Base-by-base conservation (phyloP, 2,329 filamentous ascomycete species). In the Ophidiomyces ophidiicola region DNA sequence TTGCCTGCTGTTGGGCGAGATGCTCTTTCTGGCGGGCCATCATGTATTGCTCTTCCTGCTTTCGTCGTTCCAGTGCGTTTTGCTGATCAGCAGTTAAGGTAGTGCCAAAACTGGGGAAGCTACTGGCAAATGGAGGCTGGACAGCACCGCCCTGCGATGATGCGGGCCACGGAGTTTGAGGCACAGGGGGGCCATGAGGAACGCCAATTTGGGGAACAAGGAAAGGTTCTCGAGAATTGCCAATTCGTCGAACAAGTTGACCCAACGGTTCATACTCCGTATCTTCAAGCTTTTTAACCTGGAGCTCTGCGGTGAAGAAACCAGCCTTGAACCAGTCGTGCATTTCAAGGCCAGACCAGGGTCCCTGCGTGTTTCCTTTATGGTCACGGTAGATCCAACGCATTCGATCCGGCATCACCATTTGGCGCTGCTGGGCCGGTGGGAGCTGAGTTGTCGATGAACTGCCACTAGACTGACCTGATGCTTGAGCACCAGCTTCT, bases 361-460 rank as follows among this genome's bases (percentile, higher is more conserved):
- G 90, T 0, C 90, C 90, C 56, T 98, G 90, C 4, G 85, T 80
- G 46, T 84, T 81, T 15, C 86, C 86, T 56, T 93, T 84, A 4
- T 90, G 90, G 56, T 98, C 90, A 37, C 92, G 78, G 57, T 98
- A 98, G 12, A 94, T 88, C 90, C 90, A 98, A 52, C 88, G 74
- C 86, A 98, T 98, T 10, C 92, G 74, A 59, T 98, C 90, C 2
- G 90, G 90, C 90, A 98, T 96, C 4, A 98, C 88, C 87, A 98
- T 96, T 31, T 82, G 87, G 11, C 85, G 79, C 47, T 81, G 76
- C 53, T 83, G 80, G 19, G 74, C 66, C 33, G 74, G 64, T 19
- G 78, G 77, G 34, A 84, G 72, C 47, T 86, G 80, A 34, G 73
- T 74, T 14, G 31, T 32, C 4, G 77, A 67, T n/a, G 75, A 70